These are phyloP conservation scores for Penicillium sclerotigenum DNA, from an alignment of 2,329 filamentous ascomycete genomes.

Conservation along the genomic window DNA sequence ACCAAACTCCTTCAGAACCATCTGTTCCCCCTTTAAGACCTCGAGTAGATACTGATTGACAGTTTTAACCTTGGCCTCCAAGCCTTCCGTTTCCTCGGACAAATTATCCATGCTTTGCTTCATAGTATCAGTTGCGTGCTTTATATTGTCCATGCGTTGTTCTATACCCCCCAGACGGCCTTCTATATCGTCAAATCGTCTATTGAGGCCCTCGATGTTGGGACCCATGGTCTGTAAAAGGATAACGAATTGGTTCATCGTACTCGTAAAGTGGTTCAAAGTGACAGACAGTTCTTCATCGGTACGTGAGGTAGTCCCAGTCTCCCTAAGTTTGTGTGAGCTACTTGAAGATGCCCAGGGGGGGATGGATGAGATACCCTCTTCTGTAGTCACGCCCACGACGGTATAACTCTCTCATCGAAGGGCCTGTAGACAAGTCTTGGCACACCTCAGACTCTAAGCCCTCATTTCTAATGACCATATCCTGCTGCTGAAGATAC, in stretches of 20 bases:
- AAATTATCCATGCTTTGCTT: background rate
- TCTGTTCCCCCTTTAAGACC: background rate
- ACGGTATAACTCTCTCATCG: fast-evolving
- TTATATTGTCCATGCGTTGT: background rate
- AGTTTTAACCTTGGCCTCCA: background rate
- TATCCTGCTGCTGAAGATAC: background rate
- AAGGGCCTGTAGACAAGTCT: background rate
- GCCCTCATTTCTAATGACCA: background rate
- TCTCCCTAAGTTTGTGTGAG: background rate
- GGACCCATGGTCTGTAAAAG: background rate
- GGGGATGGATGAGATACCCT: background rate
- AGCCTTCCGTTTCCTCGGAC: background rate
- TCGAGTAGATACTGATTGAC: background rate
- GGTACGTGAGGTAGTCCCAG: background rate
- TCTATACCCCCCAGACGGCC: background rate
- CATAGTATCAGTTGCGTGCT: no score
- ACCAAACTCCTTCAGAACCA: background rate
- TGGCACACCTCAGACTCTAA: background rate
- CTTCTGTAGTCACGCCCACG: background rate
- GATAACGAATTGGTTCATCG: background rate
- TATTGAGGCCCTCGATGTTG: background rate
- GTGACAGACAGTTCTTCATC: background rate
- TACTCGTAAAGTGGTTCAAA: background rate
- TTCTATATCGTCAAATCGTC: background rate
- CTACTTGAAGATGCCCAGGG: background rate